Conservation (phyloP, 2,329 filamentous ascomycete genomes). For the Fusarium begoniae region DNA sequence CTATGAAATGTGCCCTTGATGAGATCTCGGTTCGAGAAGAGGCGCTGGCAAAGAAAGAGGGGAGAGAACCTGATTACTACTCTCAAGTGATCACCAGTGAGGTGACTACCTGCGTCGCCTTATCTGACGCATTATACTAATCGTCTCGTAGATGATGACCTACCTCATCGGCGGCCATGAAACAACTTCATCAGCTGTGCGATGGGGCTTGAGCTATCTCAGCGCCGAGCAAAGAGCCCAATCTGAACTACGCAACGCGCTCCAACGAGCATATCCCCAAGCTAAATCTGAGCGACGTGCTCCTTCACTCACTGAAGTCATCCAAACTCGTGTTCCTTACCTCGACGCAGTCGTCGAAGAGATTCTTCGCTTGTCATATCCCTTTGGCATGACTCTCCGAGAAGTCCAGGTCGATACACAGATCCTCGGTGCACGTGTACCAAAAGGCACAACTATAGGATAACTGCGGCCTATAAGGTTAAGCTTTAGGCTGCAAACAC, state of each 20-base stretch:
- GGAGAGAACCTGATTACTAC: slow-evolving; percentile 9
- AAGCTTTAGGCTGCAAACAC: too few species aligned
- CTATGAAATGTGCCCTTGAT: slow-evolving; percentile 20
- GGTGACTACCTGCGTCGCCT: neutral
- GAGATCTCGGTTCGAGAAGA: slow-evolving; percentile 21
- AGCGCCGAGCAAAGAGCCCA: slow-evolving; percentile 18
- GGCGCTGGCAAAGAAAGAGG: slow-evolving; percentile 17
- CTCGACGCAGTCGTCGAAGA: slow-evolving; percentile 27
- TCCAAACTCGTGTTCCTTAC: slow-evolving; percentile 17
- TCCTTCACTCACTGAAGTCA: slow-evolving; percentile 6
- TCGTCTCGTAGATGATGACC: neutral
- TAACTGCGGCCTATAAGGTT: too few species aligned
- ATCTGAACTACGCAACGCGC: neutral
- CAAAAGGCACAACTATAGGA: slow-evolving; percentile 29
- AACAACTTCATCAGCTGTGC: slow-evolving; percentile 17
- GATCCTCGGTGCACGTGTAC: slow-evolving; percentile 9
- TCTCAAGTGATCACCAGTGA: slow-evolving; percentile 19
- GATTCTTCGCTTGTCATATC: slow-evolving; percentile 9
- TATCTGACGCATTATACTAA: neutral
- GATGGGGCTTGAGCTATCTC: slow-evolving; percentile 24
- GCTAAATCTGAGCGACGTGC: slow-evolving; percentile 3
- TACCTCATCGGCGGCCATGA: slow-evolving; percentile 26
- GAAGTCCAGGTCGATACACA: slow-evolving; percentile 22
- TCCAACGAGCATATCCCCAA: slow-evolving; percentile 1
- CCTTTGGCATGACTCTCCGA: slow-evolving; percentile 3